These are phyloP conservation scores for Eucalyptus sp. DNA, from an alignment of 345 rosid genomes.

Conservation along the genomic window DNA sequence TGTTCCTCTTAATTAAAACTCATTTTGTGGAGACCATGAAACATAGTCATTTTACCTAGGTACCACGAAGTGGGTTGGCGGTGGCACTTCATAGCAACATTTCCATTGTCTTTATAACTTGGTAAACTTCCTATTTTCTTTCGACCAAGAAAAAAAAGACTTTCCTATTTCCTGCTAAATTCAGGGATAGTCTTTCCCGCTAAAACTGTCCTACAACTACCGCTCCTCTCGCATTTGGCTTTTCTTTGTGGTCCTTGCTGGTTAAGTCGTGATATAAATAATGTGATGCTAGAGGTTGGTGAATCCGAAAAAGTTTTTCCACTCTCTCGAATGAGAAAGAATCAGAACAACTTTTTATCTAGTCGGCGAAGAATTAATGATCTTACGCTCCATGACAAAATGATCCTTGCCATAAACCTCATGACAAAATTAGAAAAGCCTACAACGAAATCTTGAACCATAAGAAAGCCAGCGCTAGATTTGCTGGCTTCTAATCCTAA, in stretches of 20 bases:
- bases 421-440: not conserved
- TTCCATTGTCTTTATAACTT: not conserved
- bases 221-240: not conserved
- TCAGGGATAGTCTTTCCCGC: not conserved
- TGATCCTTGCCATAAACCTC: not conserved
- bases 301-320: not conserved
- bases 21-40: not conserved
- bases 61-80: not conserved
- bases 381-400: not conserved
- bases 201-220: not conserved
- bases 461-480: not conserved
- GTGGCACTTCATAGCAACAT: not conserved
- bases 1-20: not conserved
- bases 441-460: not conserved
- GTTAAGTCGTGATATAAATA: not conserved
- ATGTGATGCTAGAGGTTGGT: not conserved
- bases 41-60: not conserved
- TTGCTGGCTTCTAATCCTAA: conserved; percentile 24
- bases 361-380: not conserved
- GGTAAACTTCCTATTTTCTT: not conserved
- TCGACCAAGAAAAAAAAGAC: too few species aligned
- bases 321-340: not conserved
- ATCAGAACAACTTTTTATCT: not conserved
- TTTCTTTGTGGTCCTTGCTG: not conserved
- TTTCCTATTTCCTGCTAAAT: not conserved